These are phyloP conservation scores for Lepidium campestre DNA, from an alignment of 441 rosid genomes.

Conservation along the genomic window DNA sequence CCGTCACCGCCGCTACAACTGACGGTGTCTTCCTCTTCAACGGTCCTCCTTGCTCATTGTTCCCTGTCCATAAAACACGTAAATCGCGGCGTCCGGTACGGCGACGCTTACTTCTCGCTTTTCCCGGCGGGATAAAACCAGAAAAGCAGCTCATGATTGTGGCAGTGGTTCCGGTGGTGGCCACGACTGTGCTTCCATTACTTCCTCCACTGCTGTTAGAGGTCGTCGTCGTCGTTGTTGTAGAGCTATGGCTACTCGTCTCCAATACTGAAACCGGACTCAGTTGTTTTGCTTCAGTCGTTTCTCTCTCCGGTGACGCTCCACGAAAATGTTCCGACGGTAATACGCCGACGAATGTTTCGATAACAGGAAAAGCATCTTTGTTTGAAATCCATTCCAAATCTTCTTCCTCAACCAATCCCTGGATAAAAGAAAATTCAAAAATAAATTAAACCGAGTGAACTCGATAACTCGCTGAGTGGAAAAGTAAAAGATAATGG, in stretches of 20 bases:
- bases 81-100: conserved; percentile 41
- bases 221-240: conserved; percentile 19
- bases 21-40: conserved; percentile 17
- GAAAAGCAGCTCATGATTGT: conserved; percentile 37
- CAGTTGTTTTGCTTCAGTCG: conserved; percentile 32
- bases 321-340: conserved; percentile 20
- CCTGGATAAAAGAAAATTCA: conserved; percentile 28
- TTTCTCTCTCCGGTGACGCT: conserved; percentile 16
- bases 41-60: conserved; percentile 29
- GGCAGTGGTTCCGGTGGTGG: not conserved
- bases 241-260: conserved; percentile 39
- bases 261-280: conserved; percentile 73
- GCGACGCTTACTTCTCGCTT: conserved; percentile 59
- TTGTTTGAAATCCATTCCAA: conserved; percentile 79
- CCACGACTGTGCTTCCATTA: conserved; percentile 15
- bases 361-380: conserved; percentile 69
- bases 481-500: not conserved
- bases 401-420: conserved; percentile 55
- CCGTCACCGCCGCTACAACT: conserved; percentile 6
- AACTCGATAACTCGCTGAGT: not conserved
- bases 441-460: not conserved
- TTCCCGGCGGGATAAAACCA: conserved; percentile 39
- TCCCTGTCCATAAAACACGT: conserved; percentile 18
- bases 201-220: conserved; percentile 19
- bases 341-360: conserved; percentile 44